phyloP scores from a whole-genome alignment of 257 asterid genomes.

The Eustoma russellianum region DNA sequence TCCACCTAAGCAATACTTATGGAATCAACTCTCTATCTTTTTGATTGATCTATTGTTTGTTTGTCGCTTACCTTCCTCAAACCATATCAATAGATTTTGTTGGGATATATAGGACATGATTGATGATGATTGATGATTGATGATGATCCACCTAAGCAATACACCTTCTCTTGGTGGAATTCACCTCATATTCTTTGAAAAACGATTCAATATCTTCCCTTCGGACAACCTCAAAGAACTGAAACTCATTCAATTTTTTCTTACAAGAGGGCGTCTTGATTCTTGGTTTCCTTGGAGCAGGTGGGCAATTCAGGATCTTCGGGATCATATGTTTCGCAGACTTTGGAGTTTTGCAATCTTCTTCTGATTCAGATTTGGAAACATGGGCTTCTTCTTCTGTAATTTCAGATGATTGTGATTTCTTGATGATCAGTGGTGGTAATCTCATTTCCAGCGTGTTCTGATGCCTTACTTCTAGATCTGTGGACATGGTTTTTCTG shows the following conservation, averaged over 20 bases:
- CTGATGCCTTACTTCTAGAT: constrained; percentile 35
- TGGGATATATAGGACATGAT: too few species aligned
- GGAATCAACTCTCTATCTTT: too few species aligned
- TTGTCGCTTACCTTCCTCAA: too few species aligned
- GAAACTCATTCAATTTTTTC: constrained; percentile 31
- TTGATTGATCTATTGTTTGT: not conserved
- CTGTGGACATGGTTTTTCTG: constrained; percentile 28
- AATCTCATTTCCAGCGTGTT: too few species aligned
- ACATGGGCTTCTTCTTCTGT: not conserved
- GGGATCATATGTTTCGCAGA: constrained; percentile 42
- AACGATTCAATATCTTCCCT: constrained; percentile 39
- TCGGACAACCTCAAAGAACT: constrained; percentile 27
- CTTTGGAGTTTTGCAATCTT: constrained; percentile 37
- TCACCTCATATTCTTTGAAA: constrained; percentile 21
- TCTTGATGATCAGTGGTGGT: not conserved
- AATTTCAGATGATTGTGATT: not conserved
- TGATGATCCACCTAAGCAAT: constrained; percentile 8
- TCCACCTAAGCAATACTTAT: constrained; percentile 12
- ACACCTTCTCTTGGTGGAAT: constrained; percentile 23
- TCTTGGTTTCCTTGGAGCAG: constrained; percentile 49
- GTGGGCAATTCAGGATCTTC: constrained; percentile 33
- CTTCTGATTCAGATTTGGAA: constrained; percentile 6
- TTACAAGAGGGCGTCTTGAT: constrained; percentile 30
- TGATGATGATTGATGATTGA: too few species aligned
- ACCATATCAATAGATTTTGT: too few species aligned